Evolutionary conservation across 495 filamentous ascomycete species (phyloP).

Genomic region (Trichoderma gamsii): DNA sequence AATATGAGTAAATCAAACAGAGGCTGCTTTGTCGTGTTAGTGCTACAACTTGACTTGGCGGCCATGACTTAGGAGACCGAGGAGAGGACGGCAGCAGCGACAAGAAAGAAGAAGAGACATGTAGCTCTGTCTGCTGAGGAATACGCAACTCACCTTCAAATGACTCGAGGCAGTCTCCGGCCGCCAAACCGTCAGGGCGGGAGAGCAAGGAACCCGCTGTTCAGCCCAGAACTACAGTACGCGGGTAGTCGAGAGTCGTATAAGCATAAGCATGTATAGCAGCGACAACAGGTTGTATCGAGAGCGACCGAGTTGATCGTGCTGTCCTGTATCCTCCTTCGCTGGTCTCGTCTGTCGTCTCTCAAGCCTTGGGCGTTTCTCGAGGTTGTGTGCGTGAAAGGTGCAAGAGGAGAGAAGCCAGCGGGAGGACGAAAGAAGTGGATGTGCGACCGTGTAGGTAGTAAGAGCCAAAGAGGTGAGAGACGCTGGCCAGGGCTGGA

Average conservation of each 20-base stretch:
- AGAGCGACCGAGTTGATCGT: background rate
- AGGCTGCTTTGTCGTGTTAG: background rate
- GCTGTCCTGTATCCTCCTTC: no score
- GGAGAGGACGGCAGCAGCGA: background rate
- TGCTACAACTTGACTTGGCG: background rate
- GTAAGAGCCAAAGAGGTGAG: background rate
- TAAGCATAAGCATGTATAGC: background rate
- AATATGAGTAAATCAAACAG: background rate
- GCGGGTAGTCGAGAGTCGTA: background rate
- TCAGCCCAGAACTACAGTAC: background rate
- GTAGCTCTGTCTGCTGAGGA: background rate
- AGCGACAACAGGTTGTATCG: background rate
- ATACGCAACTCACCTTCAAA: background rate
- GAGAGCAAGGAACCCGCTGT: background rate
- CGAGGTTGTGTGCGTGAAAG: background rate
- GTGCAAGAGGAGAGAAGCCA: slow-evolving; percentile 4
- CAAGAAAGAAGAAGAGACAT: background rate
- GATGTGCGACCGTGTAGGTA: slow-evolving; percentile 12
- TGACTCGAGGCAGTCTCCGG: background rate
- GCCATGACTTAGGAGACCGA: background rate
- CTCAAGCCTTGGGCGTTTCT: background rate
- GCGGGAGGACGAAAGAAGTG: background rate
- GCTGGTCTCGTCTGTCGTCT: background rate
- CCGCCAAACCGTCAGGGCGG: slow-evolving; percentile 2
- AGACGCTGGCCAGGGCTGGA: background rate